Base-by-base conservation (phyloP, 2,329 filamentous ascomycete species). In the Corinectria fuckeliana region DNA sequence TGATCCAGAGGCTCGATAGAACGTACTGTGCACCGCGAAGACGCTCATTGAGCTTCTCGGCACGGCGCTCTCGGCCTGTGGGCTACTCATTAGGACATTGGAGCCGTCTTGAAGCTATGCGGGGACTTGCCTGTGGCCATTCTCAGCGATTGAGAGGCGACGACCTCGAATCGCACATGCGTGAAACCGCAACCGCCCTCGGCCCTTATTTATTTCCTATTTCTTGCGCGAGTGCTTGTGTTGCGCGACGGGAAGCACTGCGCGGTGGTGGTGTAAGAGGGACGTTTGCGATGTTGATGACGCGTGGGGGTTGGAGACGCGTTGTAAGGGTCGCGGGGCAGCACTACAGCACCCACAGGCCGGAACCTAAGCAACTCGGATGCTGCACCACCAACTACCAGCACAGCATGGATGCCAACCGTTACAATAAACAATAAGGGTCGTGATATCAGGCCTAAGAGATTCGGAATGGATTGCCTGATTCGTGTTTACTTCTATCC, bases 21-120 rank as follows among this genome's bases (percentile, higher is more conserved):
- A 73, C 83, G 65, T 79, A 88, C 86, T 85, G 84, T 39, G 86
- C 86, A 61, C 87, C 87, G 62, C 87, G 85, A 71, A 89, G 83
- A 71, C 87, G 86, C 76, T 87, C 82, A 63, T 86, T 85, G 77
- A 88, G 81, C 69, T 85, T 85, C 71, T 87, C 85, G 66, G 85
- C 83, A 66, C 86, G 85, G 70, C 80, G 82, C 85, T 76, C 73
- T 52, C 73, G 73, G 62, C 72, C 75, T 75, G 20, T 30, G 11
- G 54, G 42, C 68, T 61, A 68, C 56, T 14, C 5, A 13, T 9
- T 42, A 20, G 25, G 16, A 14, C 50, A 56, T 25, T 47, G 38
- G 25, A 16, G n/a, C 23, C 44, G 4, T 36, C 30, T 30, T 8
- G 13, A 1, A 16, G 7, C 34, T 14, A 2, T 20, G 3, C 3